Conservation (phyloP, 139 green algal species). For the Volvox reticuliferus region DNA sequence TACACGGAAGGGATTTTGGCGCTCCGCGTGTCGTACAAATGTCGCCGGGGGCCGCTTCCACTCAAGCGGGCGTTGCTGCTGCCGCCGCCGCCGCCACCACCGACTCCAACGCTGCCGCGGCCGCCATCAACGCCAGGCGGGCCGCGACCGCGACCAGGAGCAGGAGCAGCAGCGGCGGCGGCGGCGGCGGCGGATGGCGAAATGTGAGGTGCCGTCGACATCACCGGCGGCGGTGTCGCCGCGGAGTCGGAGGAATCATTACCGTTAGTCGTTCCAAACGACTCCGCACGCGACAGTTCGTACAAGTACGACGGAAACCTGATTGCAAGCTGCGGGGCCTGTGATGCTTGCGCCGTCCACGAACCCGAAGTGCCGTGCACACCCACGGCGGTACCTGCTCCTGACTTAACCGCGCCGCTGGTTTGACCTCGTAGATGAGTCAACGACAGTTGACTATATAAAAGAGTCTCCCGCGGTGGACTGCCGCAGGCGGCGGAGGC, state of each 20-base stretch:
- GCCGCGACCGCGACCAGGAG: background rate
- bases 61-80: background rate
- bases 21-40: background rate
- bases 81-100: no score
- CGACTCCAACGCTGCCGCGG: background rate
- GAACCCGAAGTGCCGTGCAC: background rate
- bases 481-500: background rate
- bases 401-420: background rate
- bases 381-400: background rate
- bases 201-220: background rate
- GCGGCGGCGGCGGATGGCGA: background rate
- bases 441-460: background rate
- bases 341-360: background rate
- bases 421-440: background rate
- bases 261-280: background rate
- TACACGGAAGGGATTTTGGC: background rate
- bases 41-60: background rate
- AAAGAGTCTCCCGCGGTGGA: background rate
- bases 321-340: background rate
- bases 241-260: slow-evolving; percentile 4
- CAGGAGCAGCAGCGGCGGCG: background rate
- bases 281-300: background rate
- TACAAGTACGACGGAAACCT: slow-evolving; percentile 1
- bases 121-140: background rate
- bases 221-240: background rate